Evolutionary conservation across 495 filamentous ascomycete species (phyloP).

Genomic region (Aspergillus campestris): DNA sequence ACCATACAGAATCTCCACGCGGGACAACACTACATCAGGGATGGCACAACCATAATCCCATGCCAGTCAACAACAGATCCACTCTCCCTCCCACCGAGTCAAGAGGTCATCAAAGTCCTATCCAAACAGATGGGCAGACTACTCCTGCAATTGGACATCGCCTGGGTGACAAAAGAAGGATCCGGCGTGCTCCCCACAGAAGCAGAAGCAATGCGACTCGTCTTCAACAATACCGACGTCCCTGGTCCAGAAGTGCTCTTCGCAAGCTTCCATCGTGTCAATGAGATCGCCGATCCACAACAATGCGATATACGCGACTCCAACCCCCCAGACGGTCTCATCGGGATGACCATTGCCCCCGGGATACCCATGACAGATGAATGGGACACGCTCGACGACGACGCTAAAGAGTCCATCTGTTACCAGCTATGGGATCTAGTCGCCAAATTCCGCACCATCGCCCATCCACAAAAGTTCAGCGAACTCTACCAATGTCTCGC

Average conservation of each 20-base stretch:
- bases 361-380: constrained; percentile 11
- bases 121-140: constrained; percentile 12
- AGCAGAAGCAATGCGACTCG: constrained; percentile 24
- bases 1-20: constrained; percentile 4
- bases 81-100: constrained; percentile 3
- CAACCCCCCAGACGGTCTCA: neutral
- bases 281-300: neutral
- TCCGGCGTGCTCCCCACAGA: constrained; percentile 14
- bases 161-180: constrained; percentile 16
- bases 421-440: constrained; percentile 25
- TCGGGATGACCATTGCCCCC: constrained; percentile 19
- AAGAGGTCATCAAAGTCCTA: constrained; percentile 16
- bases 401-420: constrained; percentile 23
- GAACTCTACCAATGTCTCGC: constrained; percentile 25
- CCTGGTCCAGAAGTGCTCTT: constrained; percentile 16
- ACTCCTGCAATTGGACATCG: constrained; percentile 17
- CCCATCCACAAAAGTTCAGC: constrained; percentile 13
- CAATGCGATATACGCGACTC: too few relatives aligned
- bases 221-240: constrained; percentile 16
- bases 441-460: constrained; percentile 19
- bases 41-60: constrained; percentile 9
- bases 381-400: constrained; percentile 23
- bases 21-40: constrained; percentile 14
- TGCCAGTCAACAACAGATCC: constrained; percentile 10
- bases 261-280: neutral